phyloP scores from a whole-genome alignment of 1,284 basidiomycete genomes.

The Meira miltonrushii region DNA sequence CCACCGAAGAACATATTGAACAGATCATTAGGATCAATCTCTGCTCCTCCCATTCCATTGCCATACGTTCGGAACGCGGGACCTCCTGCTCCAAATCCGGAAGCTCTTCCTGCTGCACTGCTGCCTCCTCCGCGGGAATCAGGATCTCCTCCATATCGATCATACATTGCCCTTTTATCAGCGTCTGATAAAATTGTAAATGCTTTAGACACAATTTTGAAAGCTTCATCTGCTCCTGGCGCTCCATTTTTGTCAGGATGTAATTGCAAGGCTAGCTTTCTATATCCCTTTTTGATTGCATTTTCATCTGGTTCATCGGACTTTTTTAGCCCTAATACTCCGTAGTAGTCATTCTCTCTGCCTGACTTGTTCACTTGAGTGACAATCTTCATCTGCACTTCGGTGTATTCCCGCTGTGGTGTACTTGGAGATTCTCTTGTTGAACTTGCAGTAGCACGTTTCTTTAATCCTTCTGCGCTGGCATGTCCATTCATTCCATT shows the following conservation, averaged over 20 bases:
- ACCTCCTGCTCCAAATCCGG: constrained; percentile 20
- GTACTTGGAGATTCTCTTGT: constrained; percentile 57
- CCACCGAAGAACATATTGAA: constrained; percentile 99
- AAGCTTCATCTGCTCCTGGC: constrained; percentile 96
- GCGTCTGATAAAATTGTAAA: constrained; percentile 90
- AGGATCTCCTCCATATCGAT: constrained; percentile 77
- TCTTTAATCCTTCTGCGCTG: not conserved
- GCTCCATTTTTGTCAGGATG: constrained; percentile 98
- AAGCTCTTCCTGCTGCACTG: constrained; percentile 17
- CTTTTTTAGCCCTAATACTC: constrained; percentile 77
- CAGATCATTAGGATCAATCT: constrained; percentile 88
- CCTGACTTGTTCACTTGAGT: constrained; percentile 73
- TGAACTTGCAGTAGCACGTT: constrained; percentile 62
- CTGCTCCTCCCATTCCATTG: constrained; percentile 56
- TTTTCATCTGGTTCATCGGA: constrained; percentile 68
- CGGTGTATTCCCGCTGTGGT: constrained; percentile 70
- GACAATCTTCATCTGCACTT: constrained; percentile 78
- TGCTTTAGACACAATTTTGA: constrained; percentile 98
- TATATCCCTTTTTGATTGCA: constrained; percentile 84
- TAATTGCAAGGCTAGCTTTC: constrained; percentile 88
- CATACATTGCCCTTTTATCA: constrained; percentile 84
- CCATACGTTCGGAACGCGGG: constrained; percentile 33
- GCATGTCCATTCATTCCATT: constrained; percentile 7
- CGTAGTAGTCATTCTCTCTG: constrained; percentile 77
- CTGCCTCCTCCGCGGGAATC: constrained; percentile 61